A percentile compares a stretch with the other conserved stretches of the same genome.
Conservation (phyloP, 2,329 filamentous ascomycete genomes). For the Colletotrichum sp. region DNA sequence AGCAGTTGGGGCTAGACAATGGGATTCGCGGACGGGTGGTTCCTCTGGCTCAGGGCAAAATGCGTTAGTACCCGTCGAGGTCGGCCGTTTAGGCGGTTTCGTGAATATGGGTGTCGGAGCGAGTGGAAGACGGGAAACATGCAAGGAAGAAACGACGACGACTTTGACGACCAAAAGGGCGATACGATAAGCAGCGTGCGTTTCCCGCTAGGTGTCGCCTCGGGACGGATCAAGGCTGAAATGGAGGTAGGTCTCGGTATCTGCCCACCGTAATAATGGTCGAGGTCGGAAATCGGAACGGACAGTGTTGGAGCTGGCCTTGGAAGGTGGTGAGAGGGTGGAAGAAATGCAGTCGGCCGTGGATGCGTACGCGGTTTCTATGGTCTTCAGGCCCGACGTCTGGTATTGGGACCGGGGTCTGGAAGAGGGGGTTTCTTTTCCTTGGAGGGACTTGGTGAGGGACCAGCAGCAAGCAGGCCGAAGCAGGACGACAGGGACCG, state of each 20-base stretch:
- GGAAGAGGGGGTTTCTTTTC: background rate
- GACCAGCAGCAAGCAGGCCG: background rate
- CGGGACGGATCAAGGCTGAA: background rate
- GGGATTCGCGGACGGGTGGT: background rate
- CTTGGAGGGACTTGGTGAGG: background rate
- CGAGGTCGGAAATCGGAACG: background rate
- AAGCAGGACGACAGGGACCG: background rate
- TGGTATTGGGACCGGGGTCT: slow-evolving; percentile 4
- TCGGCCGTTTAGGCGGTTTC: background rate
- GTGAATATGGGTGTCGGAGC: background rate
- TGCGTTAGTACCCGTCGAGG: background rate
- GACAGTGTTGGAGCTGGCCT: background rate
- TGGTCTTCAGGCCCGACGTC: background rate
- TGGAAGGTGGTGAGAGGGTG: background rate
- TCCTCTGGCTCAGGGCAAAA: background rate
- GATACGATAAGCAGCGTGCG: background rate
- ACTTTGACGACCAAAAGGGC: background rate
- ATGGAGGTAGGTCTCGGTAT: background rate
- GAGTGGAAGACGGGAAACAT: background rate
- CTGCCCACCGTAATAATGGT: background rate
- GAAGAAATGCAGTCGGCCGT: background rate
- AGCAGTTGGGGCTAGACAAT: background rate
- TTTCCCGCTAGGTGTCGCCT: slow-evolving; percentile 1
- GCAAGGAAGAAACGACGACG: background rate
- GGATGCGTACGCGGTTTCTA: slow-evolving; percentile 7